Base-by-base conservation (phyloP, 805 yeast genomes). In the Pichia membranifaciens region DNA sequence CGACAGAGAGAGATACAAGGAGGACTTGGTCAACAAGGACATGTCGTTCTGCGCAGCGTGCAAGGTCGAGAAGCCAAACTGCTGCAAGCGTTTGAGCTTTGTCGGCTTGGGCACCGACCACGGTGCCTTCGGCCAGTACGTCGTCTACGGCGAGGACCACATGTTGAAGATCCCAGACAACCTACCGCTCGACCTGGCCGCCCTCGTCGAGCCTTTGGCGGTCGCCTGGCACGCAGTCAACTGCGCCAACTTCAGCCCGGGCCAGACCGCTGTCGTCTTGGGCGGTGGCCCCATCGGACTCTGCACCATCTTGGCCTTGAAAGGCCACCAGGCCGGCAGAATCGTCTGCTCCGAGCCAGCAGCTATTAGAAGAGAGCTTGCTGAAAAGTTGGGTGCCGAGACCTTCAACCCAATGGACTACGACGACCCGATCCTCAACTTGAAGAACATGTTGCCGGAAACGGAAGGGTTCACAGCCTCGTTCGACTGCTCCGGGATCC, bases 241-340 rank as follows among this genome's bases (percentile, higher is more conserved):
- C 54, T 65, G 74, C 53, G 70, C 79, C 3, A 71, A 72, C 16
- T 60, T 78, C 38, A 42, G 56, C 42, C 51, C 60, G 9, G 80
- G 79, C 18, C 67, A 72, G 34, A 51, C 49, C 3, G 82, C 79
- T 3, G 62, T 79, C 41, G 75, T 80, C 15, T 57, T 80, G 15
- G 84, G 84, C 28, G 77, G 79, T 23, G 85, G 85, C 4, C 82
- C 84, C 20, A 79, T 80, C 58, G 84, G 85, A 5, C 62, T 81
- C 21, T 76, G 83, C 20, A 71, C 81, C 3, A 66, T 78, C n/a
- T 61, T 79, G 39, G 81, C 78, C 9, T 58, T 74, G 45, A 70
- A 74, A 51, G 82, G 79, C 4, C 73, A 74, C 50, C 64, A 63
- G 20, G 75, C 73, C 2, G 65, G 71, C n/a, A 62, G 60, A 35